phyloP scores from a whole-genome alignment of 176 grass and related monocot species.

The Pharus latifolius region DNA sequence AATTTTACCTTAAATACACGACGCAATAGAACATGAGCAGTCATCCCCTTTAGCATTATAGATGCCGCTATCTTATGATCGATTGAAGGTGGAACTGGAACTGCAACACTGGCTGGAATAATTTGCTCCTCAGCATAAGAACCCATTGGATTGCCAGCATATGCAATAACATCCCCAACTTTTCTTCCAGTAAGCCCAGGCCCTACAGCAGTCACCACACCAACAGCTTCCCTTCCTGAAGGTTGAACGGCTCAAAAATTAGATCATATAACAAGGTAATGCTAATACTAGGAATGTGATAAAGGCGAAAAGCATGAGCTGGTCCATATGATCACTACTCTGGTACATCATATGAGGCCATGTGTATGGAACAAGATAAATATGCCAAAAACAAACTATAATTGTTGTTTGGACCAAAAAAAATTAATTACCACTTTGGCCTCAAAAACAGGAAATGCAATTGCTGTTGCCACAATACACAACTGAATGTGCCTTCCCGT shows the following conservation, averaged over 20 bases:
- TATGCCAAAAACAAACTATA: no score
- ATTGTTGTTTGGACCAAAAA: no score
- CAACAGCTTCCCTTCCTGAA: conserved; percentile 81
- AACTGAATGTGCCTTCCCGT: no score
- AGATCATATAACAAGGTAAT: neutral
- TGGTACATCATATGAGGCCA: no score
- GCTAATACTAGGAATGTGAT: neutral
- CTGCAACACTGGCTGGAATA: conserved; percentile 54
- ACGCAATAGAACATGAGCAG: conserved; percentile 59
- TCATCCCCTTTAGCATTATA: conserved; percentile 83
- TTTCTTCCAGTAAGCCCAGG: conserved; percentile 67
- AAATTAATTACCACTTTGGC: no score
- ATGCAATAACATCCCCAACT: conserved; percentile 74
- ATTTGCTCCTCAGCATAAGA: conserved; percentile 86
- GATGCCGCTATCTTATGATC: conserved; percentile 61
- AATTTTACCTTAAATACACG: conserved; percentile 45
- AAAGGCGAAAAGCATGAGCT: no score
- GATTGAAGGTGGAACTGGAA: conserved; percentile 48
- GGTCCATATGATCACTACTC: no score
- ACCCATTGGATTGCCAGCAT: conserved; percentile 74
- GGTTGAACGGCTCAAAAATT: no score
- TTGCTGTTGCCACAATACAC: no score
- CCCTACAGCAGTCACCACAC: conserved; percentile 74
- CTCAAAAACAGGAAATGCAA: no score
- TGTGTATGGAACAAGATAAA: no score